Conservation (phyloP, 2,329 filamentous ascomycete species). For the Talaromyces amestolkiae region DNA sequence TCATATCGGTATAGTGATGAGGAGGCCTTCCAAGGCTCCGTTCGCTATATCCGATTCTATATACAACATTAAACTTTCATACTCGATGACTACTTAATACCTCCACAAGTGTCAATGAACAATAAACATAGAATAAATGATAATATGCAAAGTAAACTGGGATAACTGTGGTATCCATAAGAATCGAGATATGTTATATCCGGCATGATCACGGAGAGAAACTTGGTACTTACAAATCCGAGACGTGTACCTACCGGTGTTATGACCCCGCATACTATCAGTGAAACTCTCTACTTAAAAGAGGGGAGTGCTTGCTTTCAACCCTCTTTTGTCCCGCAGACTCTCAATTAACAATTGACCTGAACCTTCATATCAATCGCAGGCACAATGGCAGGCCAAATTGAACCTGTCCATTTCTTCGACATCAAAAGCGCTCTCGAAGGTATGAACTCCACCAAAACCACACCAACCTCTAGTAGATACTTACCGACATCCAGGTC, state of each 20-base stretch:
- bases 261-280: background rate
- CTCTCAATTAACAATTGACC: background rate
- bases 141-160: background rate
- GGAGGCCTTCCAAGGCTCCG: no score
- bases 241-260: background rate
- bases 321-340: background rate
- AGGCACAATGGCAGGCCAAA: slow-evolving; percentile 24
- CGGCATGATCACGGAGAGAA: background rate
- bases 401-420: slow-evolving; percentile 35
- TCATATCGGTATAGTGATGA: no score
- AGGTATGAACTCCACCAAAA: background rate
- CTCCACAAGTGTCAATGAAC: no score
- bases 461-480: background rate
- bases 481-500: slow-evolving; percentile 22
- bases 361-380: background rate
- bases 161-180: background rate
- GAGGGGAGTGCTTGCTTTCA: background rate
- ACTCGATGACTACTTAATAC: no score
- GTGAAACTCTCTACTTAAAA: background rate
- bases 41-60: no score
- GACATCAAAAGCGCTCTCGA: slow-evolving; percentile 27
- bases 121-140: background rate
- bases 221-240: background rate
- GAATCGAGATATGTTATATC: background rate
- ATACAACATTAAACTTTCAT: background rate